Evolutionary conservation across 2,329 filamentous ascomycete genomes (phyloP), one percentile per base, ranked within the genome.

Genomic region (Botrytis cinerea): DNA sequence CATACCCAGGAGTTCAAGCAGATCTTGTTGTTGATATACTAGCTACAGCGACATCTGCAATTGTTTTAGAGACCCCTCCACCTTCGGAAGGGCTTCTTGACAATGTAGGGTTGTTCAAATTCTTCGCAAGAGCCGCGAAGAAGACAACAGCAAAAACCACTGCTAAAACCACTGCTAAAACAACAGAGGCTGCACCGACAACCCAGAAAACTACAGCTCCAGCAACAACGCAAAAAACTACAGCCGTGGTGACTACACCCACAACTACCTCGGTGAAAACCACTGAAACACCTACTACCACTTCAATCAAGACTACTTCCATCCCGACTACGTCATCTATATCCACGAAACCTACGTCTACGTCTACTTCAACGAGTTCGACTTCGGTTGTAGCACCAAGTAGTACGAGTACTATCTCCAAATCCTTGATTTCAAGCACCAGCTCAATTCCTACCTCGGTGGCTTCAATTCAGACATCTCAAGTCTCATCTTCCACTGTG

Each of bases 111-210:
- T 12, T 64, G 22, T 63, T 71, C 32, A 71, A 43, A 43, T 71
- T 71, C 25, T 71, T 71, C n/a, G 69, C 43, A 48, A 71, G 69
- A 28, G 69, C 59, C 16, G 43, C 38, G 25, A 71, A 64, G 25
- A 71, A 63, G 22, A 43, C 67, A 16, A 70, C 67, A 1, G 38
- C 67, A 9, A 70, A 43, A n/a, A 59, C 51, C 0, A 70, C 40
- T 46, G 40, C n/a, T 14, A 25, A 48, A 48, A 48, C 46, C 0
- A 48, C 48, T 7, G 48, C 48, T n/a, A 70, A 60, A 35, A 40
- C 67, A 25, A 60, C 51, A 25, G 43, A 64, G 28, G 62, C 40
- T 48, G n/a, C 38, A 46, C 35, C 38, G 6, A 71, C 22, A 28
- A 46, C 57, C 2, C 40, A 48, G 32, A 45, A 46, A 62, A 28